A percentile compares a stretch with the other conserved stretches of the same genome.
These are phyloP conservation scores for Neofusicoccum parvum DNA, from an alignment of 2,329 filamentous ascomycete species.

Conservation along the genomic window DNA sequence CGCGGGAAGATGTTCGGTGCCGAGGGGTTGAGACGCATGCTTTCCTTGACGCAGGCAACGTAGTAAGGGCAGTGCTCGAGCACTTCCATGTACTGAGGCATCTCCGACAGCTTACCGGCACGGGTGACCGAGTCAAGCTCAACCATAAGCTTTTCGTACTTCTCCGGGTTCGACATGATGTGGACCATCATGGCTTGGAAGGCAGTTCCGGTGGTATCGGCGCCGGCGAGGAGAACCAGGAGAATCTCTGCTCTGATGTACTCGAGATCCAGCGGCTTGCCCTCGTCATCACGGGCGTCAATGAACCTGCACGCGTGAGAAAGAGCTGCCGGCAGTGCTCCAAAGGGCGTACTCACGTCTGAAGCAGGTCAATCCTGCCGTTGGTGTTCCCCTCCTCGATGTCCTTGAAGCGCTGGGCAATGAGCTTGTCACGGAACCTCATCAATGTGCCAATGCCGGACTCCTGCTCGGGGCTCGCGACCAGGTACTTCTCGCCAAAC, in stretches of 20 bases:
- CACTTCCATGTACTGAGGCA: conserved; percentile 33
- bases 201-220: conserved; percentile 56
- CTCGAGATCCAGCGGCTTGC: conserved; percentile 50
- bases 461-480: conserved; percentile 56
- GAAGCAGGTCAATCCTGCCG: conserved; percentile 55
- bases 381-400: conserved; percentile 49
- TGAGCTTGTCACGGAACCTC: conserved; percentile 59
- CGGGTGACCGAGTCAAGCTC: conserved; percentile 48
- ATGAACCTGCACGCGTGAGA: conserved; percentile 31
- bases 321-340: not conserved
- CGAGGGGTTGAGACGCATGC: conserved; percentile 54
- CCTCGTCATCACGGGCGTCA: conserved; percentile 40
- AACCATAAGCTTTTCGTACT: conserved; percentile 51
- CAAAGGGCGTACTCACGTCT: conserved; percentile 38
- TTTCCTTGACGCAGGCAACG: conserved; percentile 54
- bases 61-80: conserved; percentile 48
- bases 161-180: conserved; percentile 41
- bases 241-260: conserved; percentile 58
- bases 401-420: conserved; percentile 52
- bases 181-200: conserved; percentile 53
- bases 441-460: conserved; percentile 59
- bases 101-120: conserved; percentile 30
- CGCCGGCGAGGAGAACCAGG: conserved; percentile 55
- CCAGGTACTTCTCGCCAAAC: conserved; percentile 53
- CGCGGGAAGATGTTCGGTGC: conserved; percentile 56